Evolutionary conservation across 2,329 filamentous ascomycete genomes (phyloP).

Genomic region (Xylariaceae sp.): DNA sequence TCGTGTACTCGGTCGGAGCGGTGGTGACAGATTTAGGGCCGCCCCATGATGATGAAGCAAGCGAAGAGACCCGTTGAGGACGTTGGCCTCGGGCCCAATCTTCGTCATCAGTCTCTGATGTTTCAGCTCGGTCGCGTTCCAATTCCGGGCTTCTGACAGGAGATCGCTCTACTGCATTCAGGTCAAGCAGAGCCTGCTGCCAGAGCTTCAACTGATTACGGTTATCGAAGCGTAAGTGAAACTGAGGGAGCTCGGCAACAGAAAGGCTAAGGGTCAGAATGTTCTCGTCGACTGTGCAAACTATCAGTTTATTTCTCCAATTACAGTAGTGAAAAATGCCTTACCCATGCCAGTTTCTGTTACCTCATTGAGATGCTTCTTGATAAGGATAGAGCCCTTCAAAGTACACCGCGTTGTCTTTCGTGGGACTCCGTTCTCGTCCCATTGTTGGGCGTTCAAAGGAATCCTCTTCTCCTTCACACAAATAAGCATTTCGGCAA

Average conservation of each 20-base stretch:
- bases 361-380: conserved; percentile 94
- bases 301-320: conserved; percentile 36
- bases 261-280: conserved; percentile 89
- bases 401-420: conserved; percentile 82
- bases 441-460: conserved; percentile 68
- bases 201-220: conserved; percentile 85
- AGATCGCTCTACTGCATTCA: conserved; percentile 74
- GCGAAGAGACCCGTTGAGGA: conserved; percentile 78
- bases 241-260: conserved; percentile 89
- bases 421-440: conserved; percentile 61
- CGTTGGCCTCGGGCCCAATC: conserved; percentile 73
- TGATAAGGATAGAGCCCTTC: conserved; percentile 97
- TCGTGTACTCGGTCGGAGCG: conserved; percentile 90
- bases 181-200: conserved; percentile 85
- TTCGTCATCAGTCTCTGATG: conserved; percentile 86
- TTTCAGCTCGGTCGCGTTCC: conserved; percentile 78
- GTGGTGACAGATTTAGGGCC: conserved; percentile 83
- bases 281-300: conserved; percentile 70
- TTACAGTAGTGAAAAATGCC: conserved; percentile 31
- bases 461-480: conserved; percentile 92
- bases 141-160: conserved; percentile 75
- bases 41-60: conserved; percentile 85
- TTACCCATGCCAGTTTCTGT: conserved; percentile 67
- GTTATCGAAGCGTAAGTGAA: conserved; percentile 89
- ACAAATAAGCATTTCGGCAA: conserved; percentile 98